Evolutionary conservation across 176 grass and related monocot species (phyloP).

Genomic region (Pontederia crassipes): DNA sequence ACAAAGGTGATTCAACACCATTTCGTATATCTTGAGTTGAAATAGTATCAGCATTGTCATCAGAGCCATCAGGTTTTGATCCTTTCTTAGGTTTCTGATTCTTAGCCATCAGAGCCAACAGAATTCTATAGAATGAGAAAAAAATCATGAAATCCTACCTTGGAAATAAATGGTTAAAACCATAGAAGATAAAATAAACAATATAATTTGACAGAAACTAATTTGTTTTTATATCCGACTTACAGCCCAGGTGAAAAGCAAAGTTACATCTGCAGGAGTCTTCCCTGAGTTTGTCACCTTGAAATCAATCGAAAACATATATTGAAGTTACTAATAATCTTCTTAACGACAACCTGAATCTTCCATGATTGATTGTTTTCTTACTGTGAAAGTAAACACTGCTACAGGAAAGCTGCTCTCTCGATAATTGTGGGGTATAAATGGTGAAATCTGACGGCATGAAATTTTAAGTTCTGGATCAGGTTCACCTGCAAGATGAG

Average conservation of each 20-base stretch:
- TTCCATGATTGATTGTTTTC: not conserved
- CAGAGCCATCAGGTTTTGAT: conserved; percentile 71
- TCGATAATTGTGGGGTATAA: conserved; percentile 96
- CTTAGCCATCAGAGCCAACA: too few relatives aligned
- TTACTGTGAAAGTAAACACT: conserved; percentile 87
- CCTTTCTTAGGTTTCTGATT: conserved; percentile 86
- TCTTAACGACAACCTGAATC: not conserved
- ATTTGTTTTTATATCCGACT: conserved; percentile 18
- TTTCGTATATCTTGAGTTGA: conserved; percentile 48
- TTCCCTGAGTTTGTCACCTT: conserved; percentile 73
- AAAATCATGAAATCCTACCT: too few relatives aligned
- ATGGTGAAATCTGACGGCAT: conserved; percentile 88
- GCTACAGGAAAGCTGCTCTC: conserved; percentile 87
- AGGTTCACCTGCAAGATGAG: conserved; percentile 50
- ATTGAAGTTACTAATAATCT: conserved; percentile 9
- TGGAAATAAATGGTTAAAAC: too few relatives aligned
- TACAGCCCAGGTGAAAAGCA: conserved; percentile 99
- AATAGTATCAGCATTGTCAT: conserved; percentile 72
- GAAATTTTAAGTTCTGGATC: conserved; percentile 85
- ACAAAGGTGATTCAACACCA: conserved; percentile 74
- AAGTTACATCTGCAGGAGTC: conserved; percentile 54
- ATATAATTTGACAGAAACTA: too few relatives aligned
- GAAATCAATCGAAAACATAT: conserved; percentile 9
- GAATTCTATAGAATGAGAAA: too few relatives aligned
- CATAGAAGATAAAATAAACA: too few relatives aligned